Conservation (phyloP, 2,329 filamentous ascomycete genomes). For the Exophiala sp. region DNA sequence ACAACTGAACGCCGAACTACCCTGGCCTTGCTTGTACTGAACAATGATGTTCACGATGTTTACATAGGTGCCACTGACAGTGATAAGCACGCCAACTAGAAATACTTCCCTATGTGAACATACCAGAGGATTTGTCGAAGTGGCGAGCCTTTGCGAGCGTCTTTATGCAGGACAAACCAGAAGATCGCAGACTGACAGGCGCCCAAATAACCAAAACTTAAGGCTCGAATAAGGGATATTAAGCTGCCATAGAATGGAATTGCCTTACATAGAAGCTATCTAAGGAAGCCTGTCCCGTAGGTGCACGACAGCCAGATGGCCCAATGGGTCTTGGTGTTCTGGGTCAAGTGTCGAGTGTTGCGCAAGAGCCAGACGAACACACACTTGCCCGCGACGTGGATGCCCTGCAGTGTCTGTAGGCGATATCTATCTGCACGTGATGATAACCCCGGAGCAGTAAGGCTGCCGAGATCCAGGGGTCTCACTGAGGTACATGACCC, state of each 20-base stretch:
- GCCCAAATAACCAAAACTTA: constrained; percentile 49
- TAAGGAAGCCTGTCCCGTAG: constrained; percentile 1
- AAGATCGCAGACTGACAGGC: constrained; percentile 46
- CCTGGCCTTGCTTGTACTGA: constrained; percentile 4
- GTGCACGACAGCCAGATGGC: constrained; percentile 41
- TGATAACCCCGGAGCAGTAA: neutral
- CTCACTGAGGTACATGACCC: too few species aligned
- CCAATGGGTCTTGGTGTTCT: constrained; percentile 49
- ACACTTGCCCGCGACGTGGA: constrained; percentile 49
- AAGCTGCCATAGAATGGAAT: constrained; percentile 53
- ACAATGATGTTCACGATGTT: constrained; percentile 9
- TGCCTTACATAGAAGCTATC: constrained; percentile 47
- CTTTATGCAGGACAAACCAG: constrained; percentile 45
- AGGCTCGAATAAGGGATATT: constrained; percentile 44
- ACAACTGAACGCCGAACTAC: constrained; percentile 8
- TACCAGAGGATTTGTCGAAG: constrained; percentile 36
- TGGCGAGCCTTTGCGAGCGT: constrained; percentile 36
- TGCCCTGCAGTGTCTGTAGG: neutral
- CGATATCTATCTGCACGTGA: neutral
- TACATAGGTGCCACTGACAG: constrained; percentile 43
- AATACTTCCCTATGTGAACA: constrained; percentile 42
- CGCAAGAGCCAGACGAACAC: constrained; percentile 52
- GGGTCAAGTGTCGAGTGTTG: constrained; percentile 46
- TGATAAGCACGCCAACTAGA: constrained; percentile 42
- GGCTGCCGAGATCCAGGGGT: too few species aligned